Conservation (phyloP, 257 asterid species). For the Voacanga thouarsii region DNA sequence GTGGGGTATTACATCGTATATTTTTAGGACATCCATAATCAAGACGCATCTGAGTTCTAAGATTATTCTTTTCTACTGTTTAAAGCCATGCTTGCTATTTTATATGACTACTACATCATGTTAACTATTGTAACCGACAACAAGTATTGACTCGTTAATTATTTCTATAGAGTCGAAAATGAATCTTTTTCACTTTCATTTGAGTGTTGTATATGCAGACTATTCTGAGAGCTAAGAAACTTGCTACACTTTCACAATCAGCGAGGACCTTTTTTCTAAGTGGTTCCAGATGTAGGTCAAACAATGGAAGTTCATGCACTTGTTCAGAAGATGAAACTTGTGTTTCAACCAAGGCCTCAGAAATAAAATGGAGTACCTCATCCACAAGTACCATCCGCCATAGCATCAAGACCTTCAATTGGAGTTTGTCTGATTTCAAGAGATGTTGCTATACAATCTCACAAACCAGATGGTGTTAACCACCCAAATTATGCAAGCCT, state of each 20-base stretch:
- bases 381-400: constrained; percentile 35
- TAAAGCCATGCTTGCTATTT: not conserved
- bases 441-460: constrained; percentile 41
- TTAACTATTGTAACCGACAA: not conserved
- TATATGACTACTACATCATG: not conserved
- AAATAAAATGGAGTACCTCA: constrained; percentile 44
- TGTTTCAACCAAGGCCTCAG: constrained; percentile 48
- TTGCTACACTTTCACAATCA: constrained; percentile 80
- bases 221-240: constrained; percentile 86
- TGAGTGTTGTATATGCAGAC: constrained; percentile 42
- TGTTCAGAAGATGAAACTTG: constrained; percentile 76
- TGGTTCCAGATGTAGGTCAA: constrained; percentile 73
- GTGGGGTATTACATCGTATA: not conserved
- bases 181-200: not conserved
- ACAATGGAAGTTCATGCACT: constrained; percentile 78
- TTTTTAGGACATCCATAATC: not conserved
- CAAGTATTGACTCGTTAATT: not conserved
- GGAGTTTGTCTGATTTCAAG: constrained; percentile 42
- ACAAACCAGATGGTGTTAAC: constrained; percentile 27
- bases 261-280: constrained; percentile 69
- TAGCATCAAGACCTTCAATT: constrained; percentile 41
- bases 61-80: not conserved
- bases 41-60: not conserved
- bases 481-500: constrained; percentile 34
- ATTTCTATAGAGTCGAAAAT: not conserved